A percentile compares a stretch with the other conserved stretches of the same genome.
These are phyloP conservation scores for Kodamaea nitidulidarum DNA, from an alignment of 805 yeast genomes.

Conservation along the genomic window DNA sequence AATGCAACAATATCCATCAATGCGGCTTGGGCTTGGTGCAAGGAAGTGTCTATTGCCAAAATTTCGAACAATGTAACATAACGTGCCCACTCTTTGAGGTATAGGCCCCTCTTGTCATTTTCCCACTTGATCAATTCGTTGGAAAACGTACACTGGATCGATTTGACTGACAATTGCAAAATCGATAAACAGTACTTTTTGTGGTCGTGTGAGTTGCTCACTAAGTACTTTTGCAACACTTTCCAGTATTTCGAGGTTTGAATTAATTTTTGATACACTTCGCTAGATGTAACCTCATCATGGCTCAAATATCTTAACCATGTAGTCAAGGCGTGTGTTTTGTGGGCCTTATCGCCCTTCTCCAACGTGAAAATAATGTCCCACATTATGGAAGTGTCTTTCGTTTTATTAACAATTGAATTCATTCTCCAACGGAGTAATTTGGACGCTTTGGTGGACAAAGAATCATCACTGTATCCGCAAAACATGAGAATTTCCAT, in stretches of 20 bases:
- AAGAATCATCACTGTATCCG: conserved; percentile 32
- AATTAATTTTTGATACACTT: conserved; percentile 26
- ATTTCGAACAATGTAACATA: conserved; percentile 75
- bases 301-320: conserved; percentile 52
- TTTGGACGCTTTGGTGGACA: conserved; percentile 32
- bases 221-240: conserved; percentile 52
- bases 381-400: conserved; percentile 40
- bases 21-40: conserved; percentile 83
- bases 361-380: conserved; percentile 36
- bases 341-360: conserved; percentile 16
- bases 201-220: conserved; percentile 56
- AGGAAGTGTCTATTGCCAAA: conserved; percentile 76
- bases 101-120: conserved; percentile 17
- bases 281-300: conserved; percentile 12
- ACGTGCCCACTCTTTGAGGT: conserved; percentile 61
- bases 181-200: conserved; percentile 67
- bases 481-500: conserved; percentile 17
- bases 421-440: conserved; percentile 53
- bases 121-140: conserved; percentile 45
- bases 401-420: conserved; percentile 19
- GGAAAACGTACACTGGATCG: conserved; percentile 32
- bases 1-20: conserved; percentile 54
- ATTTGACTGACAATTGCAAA: conserved; percentile 55
- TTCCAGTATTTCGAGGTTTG: conserved; percentile 43
- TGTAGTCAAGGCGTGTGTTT: conserved; percentile 45